These are phyloP conservation scores for Borovskyia barvae DNA, from an alignment of 208 protist species.

Conservation along the genomic window DNA sequence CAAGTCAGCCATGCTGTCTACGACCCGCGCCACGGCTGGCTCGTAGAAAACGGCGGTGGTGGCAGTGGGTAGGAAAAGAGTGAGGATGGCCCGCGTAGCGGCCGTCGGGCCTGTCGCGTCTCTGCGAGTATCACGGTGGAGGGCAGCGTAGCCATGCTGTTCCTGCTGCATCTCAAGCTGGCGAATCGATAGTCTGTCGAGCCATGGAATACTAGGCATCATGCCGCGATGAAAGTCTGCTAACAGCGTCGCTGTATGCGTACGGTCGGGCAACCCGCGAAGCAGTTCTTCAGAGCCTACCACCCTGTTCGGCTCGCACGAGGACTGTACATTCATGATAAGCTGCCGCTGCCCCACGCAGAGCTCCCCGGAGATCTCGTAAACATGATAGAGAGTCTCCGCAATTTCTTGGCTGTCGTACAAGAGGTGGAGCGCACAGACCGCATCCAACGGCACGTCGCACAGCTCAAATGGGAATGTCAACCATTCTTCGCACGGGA, in stretches of 20 bases:
- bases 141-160: not conserved
- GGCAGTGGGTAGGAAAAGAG: conserved; percentile 44
- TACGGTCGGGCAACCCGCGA: no score
- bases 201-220: conserved; percentile 65
- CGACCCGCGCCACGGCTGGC: conserved; percentile 5
- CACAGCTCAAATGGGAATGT: conserved; percentile 78
- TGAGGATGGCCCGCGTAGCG: conserved; percentile 12
- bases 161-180: conserved; percentile 27
- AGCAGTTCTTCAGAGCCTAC: no score
- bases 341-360: conserved; percentile 38
- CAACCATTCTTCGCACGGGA: conserved; percentile 32
- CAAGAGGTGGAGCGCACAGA: conserved; percentile 20
- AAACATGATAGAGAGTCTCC: conserved; percentile 31
- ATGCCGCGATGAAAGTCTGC: conserved; percentile 27
- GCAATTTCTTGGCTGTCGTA: conserved; percentile 9
- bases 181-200: conserved; percentile 66
- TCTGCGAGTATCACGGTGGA: conserved; percentile 4
- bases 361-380: conserved; percentile 42
- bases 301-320: not conserved
- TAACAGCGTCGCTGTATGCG: conserved; percentile 10
- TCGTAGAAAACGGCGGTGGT: conserved; percentile 33
- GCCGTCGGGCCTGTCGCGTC: not conserved
- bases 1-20: not conserved
- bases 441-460: conserved; percentile 83
- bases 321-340: conserved; percentile 3